These are phyloP conservation scores for Boletellus emodensis DNA, from an alignment of 768 basidiomycete genomes.

Conservation along the genomic window DNA sequence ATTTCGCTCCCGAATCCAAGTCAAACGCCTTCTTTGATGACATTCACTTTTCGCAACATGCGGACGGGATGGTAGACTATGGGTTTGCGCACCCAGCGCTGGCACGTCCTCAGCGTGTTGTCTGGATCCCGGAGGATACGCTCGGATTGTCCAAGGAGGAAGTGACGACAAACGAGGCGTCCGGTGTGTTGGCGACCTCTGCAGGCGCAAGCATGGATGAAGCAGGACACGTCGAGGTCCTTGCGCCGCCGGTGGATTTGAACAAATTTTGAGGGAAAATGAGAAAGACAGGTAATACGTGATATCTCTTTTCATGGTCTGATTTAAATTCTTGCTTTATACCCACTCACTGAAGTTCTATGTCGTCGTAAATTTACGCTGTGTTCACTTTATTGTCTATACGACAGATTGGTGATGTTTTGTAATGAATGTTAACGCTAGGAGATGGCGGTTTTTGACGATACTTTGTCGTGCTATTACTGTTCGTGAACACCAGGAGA, in stretches of 20 bases:
- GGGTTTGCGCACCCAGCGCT: slow-evolving; percentile 89
- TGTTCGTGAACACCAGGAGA: too few species aligned
- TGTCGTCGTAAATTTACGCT: background rate
- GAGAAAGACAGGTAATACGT: background rate
- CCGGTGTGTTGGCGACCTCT: slow-evolving; percentile 48
- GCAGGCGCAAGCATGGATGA: slow-evolving; percentile 55
- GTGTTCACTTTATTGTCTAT: background rate
- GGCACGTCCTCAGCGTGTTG: slow-evolving; percentile 62
- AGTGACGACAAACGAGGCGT: slow-evolving; percentile 48
- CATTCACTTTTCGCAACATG: slow-evolving; percentile 21
- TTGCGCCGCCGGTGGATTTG: slow-evolving; percentile 23
- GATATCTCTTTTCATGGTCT: background rate
- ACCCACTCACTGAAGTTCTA: background rate
- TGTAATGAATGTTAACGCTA: slow-evolving; percentile 5
- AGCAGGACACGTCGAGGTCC: slow-evolving; percentile 49
- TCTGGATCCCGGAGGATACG: slow-evolving; percentile 83
- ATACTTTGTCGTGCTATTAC: too few species aligned
- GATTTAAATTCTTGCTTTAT: background rate
- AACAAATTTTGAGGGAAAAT: slow-evolving; percentile 23
- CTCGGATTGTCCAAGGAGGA: slow-evolving; percentile 54
- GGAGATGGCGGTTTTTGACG: background rate
- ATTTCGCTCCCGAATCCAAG: slow-evolving; percentile 5
- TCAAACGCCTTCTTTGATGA: slow-evolving; percentile 12
- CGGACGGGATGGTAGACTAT: slow-evolving; percentile 38
- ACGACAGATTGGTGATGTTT: background rate